Base-by-base conservation (phyloP, 2,329 filamentous ascomycete species). In the Pestalotiopsis sp. region DNA sequence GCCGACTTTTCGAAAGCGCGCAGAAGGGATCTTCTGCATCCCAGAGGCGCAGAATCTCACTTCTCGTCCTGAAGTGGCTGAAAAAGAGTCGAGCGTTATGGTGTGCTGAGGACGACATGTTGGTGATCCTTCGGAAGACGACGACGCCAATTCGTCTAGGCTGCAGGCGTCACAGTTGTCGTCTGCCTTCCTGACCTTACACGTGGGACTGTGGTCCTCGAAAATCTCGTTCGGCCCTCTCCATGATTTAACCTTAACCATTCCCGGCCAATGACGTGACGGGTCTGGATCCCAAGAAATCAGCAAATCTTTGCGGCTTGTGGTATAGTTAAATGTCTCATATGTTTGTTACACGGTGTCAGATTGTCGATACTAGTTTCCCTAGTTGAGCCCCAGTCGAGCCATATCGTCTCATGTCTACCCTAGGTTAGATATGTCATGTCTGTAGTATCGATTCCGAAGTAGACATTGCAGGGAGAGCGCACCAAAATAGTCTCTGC, bases 221-320 rank as follows among this genome's bases (percentile, higher is more conserved):
- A 52, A 52, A 66, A 66, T 66, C 40, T 66, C 31, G n/a, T 40
- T 66, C 65, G 65, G 65, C 57, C 49, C 66, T 67, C 66, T 61
- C 66, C 59, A 63, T 62, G 66, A 62, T 67, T 67, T 67, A 67
- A 67, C 66, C 66, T 67, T 63, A 67, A 67, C 23, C 49, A 12
- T 36, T 52, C n/a, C 17, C 14, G 45, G 25, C 66, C 66, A 67
- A 67, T 67, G 57, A 67, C 25, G 36, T 36, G 17, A 36, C 49
- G 23, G 45, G 36, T 20, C 23, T 25, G 20, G 25, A 25, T 58
- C 41, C 27, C 64, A 20, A 64, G 38, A 25, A 36, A 36, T n/a
- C 20, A 25, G 36, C 25, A 20, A 45, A 49, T 66, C 27, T 66
- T 58, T 57, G 63, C 49, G 23, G 27, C 27, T 56, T 57, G 63